phyloP scores from a whole-genome alignment of 306 rosid species.

The Quercus suber region DNA sequence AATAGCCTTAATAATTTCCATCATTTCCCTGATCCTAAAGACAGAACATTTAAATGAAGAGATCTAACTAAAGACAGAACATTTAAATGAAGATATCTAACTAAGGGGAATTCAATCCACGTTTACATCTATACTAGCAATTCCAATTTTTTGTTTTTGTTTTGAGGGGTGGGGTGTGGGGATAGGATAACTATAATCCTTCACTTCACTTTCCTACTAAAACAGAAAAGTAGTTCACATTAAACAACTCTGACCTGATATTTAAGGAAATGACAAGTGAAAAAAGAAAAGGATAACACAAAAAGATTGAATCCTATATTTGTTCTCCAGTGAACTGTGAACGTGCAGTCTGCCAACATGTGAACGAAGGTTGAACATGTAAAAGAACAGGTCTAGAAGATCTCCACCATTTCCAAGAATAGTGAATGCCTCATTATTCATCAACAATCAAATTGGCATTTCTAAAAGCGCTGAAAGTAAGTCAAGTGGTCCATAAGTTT shows the following conservation, averaged over 20 bases:
- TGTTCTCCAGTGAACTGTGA: neutral
- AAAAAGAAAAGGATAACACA: neutral
- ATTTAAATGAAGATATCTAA: neutral
- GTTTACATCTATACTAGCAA: neutral
- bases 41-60: neutral
- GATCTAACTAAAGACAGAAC: neutral
- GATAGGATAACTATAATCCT: neutral
- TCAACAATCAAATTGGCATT: neutral
- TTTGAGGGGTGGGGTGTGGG: too few relatives aligned
- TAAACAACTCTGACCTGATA: too few relatives aligned
- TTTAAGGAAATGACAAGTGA: neutral
- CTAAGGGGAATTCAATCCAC: neutral
- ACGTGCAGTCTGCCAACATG: neutral
- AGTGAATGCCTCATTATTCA: neutral
- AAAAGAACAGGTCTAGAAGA: neutral
- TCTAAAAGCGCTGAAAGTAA: too few relatives aligned
- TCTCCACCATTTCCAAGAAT: neutral
- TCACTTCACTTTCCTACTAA: neutral
- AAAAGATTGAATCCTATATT: neutral
- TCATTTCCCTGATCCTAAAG: neutral
- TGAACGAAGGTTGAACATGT: neutral
- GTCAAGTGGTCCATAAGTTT: too few relatives aligned
- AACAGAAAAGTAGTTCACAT: neutral
- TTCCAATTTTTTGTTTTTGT: neutral
- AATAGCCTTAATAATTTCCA: neutral